Percentiles rank a stretch among this genome's conserved stretches.
Evolutionary conservation across 139 green algal genomes (phyloP).

Genomic region (Chlamydomonas asymmetrica): DNA sequence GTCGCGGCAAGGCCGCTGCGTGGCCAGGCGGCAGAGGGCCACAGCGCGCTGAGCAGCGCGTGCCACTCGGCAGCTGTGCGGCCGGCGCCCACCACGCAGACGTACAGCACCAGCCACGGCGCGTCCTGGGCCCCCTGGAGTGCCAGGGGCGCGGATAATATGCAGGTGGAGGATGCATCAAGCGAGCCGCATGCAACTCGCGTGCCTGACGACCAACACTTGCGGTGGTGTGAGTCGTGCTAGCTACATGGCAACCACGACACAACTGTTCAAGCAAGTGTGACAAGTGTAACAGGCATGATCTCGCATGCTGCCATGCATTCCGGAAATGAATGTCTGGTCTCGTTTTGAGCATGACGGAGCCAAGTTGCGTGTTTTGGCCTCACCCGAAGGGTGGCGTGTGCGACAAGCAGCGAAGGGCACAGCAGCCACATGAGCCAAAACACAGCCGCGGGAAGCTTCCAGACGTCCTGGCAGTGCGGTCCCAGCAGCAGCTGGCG

Average conservation of each 20-base stretch:
- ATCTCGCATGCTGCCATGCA: neutral
- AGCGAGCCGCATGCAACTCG: neutral
- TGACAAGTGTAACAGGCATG: neutral
- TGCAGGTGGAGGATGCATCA: neutral
- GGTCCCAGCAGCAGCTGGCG: neutral
- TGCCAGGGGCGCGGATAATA: neutral
- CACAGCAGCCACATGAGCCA: slow-evolving; percentile 4
- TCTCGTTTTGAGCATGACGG: neutral
- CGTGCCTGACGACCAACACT: too few relatives aligned
- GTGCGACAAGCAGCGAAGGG: slow-evolving; percentile 20
- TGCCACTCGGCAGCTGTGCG: slow-evolving; percentile 26
- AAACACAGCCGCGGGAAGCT: neutral
- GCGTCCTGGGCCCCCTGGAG: slow-evolving; percentile 13
- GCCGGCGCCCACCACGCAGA: slow-evolving; percentile 16
- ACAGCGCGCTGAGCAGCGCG: neutral
- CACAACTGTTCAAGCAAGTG: neutral
- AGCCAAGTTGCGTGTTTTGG: neutral
- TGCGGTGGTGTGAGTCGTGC: too few relatives aligned
- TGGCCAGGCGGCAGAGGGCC: neutral
- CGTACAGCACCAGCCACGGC: slow-evolving; percentile 24
- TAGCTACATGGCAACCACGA: neutral
- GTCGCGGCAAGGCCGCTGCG: neutral
- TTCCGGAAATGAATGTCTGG: neutral
- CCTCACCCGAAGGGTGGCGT: slow-evolving; percentile 12
- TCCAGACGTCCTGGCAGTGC: neutral